phyloP scores from a whole-genome alignment of 2,329 filamentous ascomycete genomes.

The Diaporthe capsici region DNA sequence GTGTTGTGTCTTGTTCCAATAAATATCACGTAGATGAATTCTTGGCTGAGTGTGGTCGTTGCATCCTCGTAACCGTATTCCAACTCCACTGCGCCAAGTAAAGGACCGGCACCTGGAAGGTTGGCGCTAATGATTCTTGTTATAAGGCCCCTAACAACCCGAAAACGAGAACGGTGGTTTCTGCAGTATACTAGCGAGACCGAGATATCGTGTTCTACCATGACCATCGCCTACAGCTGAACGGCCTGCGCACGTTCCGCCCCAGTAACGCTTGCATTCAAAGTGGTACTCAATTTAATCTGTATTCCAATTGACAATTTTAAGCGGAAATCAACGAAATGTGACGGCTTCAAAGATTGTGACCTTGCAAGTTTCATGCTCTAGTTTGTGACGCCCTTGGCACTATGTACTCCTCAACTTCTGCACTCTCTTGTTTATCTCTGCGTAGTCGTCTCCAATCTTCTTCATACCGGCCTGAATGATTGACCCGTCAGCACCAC shows the following conservation, averaged over 20 bases:
- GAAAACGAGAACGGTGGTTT: background rate
- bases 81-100: too few relatives aligned
- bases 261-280: background rate
- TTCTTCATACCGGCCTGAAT: slow-evolving; percentile 14
- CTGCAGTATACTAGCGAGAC: background rate
- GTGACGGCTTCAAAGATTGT: too few relatives aligned
- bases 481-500: background rate
- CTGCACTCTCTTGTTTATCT: background rate
- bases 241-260: background rate
- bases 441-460: background rate
- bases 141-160: background rate
- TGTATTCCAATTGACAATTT: too few relatives aligned
- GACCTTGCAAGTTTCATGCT: background rate
- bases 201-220: background rate
- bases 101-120: background rate
- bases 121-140: background rate
- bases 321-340: background rate
- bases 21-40: background rate
- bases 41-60: background rate
- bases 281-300: background rate
- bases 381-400: background rate
- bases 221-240: background rate
- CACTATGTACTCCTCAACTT: background rate
- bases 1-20: background rate
- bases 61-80: background rate